Evolutionary conservation across 331 rosid species (phyloP), one percentile per base, ranked within the genome.

Genomic region (Erythrophleum ivorense): DNA sequence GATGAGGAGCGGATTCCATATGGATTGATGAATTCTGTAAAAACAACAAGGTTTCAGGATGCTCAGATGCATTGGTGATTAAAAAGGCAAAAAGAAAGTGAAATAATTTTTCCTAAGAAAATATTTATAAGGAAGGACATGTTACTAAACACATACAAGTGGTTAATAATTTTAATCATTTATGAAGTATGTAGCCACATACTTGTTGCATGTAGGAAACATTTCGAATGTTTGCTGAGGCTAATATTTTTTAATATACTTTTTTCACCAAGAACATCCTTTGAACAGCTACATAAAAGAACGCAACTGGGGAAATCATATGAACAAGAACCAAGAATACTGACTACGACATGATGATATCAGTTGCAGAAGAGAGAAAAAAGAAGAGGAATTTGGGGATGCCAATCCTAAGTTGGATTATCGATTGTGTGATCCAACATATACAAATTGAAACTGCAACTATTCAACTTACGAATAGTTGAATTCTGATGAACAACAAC

Each of bases 21-120:
- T 4, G 98, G 97, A 87, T 96, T 94, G 66, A 92, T 80, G 59
- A 96, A 96, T 45, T 92, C 99, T 94, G 90, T 72, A 83, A 80
- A 75, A 24, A 24, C 29, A 24, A 81, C 19, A 29, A 63, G 19
- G 46, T 64, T 82, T 74, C 38, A 80, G 83, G 63, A 79, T 78
- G 38, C 63, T 71, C 78, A 48, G 40, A 36, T 60, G 66, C 59
- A 41, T 31, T 53, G 71, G 60, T n/a, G 83, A 46, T 75, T 33
- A 62, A 76, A 36, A 31, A 43, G 40, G 57, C 71, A 78, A 53
- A 79, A 65, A 33, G 78, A 78, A 45, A 76, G 33, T 33, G 7
- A 54, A 46, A 24, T 13, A 48, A 38, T 2, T 6, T 16, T 7
- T 36, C 24, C 7, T 12, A 4, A 40, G 12, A 41, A 43, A 21